Evolutionary conservation across 1,139 yeast genomes (phyloP).

Genomic region (Geotrichum australiense): DNA sequence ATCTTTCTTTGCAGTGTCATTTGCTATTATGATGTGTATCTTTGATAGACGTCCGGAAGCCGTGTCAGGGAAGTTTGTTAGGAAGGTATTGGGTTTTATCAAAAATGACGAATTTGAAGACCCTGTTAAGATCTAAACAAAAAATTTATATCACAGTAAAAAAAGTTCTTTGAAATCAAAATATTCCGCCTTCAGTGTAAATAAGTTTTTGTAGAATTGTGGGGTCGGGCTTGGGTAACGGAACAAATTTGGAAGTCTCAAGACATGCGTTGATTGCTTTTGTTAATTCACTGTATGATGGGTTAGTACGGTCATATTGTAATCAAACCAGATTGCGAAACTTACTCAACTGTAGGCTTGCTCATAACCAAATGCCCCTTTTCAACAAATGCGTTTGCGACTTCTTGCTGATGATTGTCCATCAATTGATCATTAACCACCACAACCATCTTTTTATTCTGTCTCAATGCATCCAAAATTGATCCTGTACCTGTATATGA

Average conservation of each 20-base stretch:
- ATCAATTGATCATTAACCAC: slow-evolving; percentile 63
- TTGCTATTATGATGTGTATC: slow-evolving; percentile 33
- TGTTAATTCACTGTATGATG: no score
- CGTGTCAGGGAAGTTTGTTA: slow-evolving; percentile 30
- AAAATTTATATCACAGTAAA: background rate
- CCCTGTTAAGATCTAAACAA: slow-evolving; percentile 19
- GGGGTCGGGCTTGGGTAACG: slow-evolving; percentile 24
- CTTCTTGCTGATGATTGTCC: slow-evolving; percentile 84
- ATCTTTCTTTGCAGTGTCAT: slow-evolving; percentile 30
- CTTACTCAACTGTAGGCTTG: slow-evolving; percentile 12
- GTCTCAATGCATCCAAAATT: slow-evolving; percentile 65
- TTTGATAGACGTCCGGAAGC: slow-evolving; percentile 33
- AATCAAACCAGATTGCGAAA: background rate
- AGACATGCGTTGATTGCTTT: no score
- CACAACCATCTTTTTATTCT: slow-evolving; percentile 52
- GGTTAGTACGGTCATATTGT: no score
- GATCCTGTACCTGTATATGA: slow-evolving; percentile 61
- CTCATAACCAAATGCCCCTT: slow-evolving; percentile 34
- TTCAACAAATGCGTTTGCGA: slow-evolving; percentile 52
- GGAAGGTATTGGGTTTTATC: slow-evolving; percentile 33
- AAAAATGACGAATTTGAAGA: slow-evolving; percentile 29
- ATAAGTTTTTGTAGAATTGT: slow-evolving; percentile 23
- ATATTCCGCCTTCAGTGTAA: slow-evolving; percentile 24
- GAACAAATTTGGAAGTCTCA: slow-evolving; percentile 18
- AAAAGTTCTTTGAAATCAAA: background rate